These are phyloP conservation scores for Eimeria acervulina DNA, from an alignment of 169 alveolate species.

Conservation along the genomic window DNA sequence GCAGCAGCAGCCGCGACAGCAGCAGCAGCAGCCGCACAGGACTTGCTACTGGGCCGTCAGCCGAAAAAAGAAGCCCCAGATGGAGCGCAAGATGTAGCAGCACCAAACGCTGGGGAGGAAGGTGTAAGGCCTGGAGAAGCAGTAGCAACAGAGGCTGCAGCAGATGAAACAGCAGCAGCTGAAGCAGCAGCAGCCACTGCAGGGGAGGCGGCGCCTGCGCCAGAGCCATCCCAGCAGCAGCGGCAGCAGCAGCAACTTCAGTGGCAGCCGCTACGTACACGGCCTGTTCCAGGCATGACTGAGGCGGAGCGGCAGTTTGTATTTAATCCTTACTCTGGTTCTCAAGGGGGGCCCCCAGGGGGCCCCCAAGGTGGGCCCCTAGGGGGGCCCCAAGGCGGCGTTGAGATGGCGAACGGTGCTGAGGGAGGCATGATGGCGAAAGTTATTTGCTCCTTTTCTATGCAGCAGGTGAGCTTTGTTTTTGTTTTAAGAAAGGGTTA, in stretches of 20 bases:
- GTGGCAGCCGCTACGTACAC: slow-evolving; percentile 56
- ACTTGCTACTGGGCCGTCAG: neutral
- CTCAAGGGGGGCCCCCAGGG: slow-evolving; percentile 4
- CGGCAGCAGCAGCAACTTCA: slow-evolving; percentile 34
- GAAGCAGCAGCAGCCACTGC: slow-evolving; percentile 21
- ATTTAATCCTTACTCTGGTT: slow-evolving; percentile 3
- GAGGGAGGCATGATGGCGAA: neutral
- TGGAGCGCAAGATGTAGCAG: no score
- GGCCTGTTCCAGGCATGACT: slow-evolving; percentile 14
- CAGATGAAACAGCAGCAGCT: slow-evolving; percentile 26
- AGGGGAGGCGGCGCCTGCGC: neutral
- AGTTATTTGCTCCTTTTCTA: neutral
- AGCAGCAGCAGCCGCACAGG: neutral
- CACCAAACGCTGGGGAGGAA: no score
- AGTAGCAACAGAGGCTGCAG: slow-evolving; percentile 6
- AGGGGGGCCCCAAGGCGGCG: slow-evolving; percentile 22
- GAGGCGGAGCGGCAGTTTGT: slow-evolving; percentile 45
- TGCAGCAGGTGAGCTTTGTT: neutral
- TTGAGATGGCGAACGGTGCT: neutral
- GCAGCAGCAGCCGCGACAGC: no score
- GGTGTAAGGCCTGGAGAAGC: neutral
- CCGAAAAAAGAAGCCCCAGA: neutral
- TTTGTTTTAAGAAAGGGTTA: neutral
- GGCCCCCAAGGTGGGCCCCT: neutral
- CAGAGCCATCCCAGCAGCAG: slow-evolving; percentile 5